A percentile compares a stretch with the other conserved stretches of the same genome.
phyloP scores from a whole-genome alignment of 202 grass and related monocot genomes.

The Panicum hallii region DNA sequence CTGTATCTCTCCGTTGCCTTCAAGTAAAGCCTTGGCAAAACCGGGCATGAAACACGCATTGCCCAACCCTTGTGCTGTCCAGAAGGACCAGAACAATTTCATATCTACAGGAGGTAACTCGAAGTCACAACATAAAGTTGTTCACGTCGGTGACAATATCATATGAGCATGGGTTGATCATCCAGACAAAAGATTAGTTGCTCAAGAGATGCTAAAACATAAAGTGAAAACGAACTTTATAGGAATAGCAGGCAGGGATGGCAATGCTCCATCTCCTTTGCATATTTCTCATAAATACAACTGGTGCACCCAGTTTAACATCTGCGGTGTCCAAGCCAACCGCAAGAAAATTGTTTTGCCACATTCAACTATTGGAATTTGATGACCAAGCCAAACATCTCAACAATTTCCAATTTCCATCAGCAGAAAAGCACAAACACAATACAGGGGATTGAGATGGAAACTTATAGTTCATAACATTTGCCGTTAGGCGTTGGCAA shows the following conservation, averaged over 20 bases:
- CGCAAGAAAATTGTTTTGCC: neutral
- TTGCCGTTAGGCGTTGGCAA: conserved; percentile 22
- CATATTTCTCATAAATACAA: conserved; percentile 2
- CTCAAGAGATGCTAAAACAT: neutral
- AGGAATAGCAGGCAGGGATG: conserved; percentile 32
- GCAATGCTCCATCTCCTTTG: neutral
- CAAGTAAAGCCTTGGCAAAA: conserved; percentile 47
- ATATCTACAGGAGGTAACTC: neutral
- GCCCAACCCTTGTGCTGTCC: neutral
- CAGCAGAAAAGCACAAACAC: conserved; percentile 24
- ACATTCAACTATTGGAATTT: neutral
- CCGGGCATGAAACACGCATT: neutral
- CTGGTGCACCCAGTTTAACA: neutral
- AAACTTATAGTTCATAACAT: conserved; percentile 20
- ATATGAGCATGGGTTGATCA: conserved; percentile 3
- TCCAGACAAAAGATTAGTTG: neutral
- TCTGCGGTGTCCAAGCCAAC: neutral
- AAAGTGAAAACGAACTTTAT: neutral
- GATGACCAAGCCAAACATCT: conserved; percentile 20
- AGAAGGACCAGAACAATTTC: neutral
- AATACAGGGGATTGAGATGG: neutral
- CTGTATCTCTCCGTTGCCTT: conserved; percentile 39
- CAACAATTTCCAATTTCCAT: conserved; percentile 33
- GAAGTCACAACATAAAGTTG: neutral
- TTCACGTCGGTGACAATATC: neutral